Evolutionary conservation across 2,329 filamentous ascomycete species (phyloP).

Genomic region (Epichloe glyceriae): DNA sequence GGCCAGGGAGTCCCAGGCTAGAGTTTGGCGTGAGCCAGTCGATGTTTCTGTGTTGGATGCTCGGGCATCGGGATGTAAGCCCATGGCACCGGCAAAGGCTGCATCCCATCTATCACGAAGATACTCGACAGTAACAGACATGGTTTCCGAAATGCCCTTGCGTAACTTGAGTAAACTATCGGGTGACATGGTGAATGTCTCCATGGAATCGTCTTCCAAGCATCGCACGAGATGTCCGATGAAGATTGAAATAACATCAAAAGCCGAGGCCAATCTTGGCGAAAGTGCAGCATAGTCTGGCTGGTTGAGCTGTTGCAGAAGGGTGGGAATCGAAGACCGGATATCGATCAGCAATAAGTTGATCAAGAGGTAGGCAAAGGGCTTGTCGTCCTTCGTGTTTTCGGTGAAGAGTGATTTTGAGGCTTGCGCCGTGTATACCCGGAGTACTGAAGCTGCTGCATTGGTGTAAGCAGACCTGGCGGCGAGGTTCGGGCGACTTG

Average conservation of each 20-base stretch:
- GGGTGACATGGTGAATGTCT: slow-evolving; percentile 35
- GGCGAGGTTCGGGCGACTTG: slow-evolving; percentile 38
- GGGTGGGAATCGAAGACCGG: slow-evolving; percentile 45
- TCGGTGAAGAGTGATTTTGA: slow-evolving; percentile 40
- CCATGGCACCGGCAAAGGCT: slow-evolving; percentile 46
- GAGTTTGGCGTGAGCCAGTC: slow-evolving; percentile 31
- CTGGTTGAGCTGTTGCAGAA: slow-evolving; percentile 45
- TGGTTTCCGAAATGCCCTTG: slow-evolving; percentile 47
- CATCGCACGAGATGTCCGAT: slow-evolving; percentile 43
- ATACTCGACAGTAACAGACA: slow-evolving; percentile 51
- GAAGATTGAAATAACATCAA: slow-evolving; percentile 49
- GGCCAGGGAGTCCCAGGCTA: slow-evolving; percentile 46
- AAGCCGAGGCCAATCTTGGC: slow-evolving; percentile 43
- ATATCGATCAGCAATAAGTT: slow-evolving; percentile 55
- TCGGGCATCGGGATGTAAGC: slow-evolving; percentile 45
- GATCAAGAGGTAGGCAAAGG: slow-evolving; percentile 49
- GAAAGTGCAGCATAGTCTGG: slow-evolving; percentile 38
- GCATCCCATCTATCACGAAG: slow-evolving; percentile 59
- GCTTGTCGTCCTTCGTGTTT: slow-evolving; percentile 29
- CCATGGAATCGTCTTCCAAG: slow-evolving; percentile 33
- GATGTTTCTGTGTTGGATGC: slow-evolving; percentile 28
- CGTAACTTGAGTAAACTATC: slow-evolving; percentile 49
- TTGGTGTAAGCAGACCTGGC: slow-evolving; percentile 47
- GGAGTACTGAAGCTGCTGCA: slow-evolving; percentile 43
- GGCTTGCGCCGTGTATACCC: slow-evolving; percentile 35